Base-by-base conservation (phyloP, 495 filamentous ascomycete genomes). In the Wilcoxina mikolae region DNA sequence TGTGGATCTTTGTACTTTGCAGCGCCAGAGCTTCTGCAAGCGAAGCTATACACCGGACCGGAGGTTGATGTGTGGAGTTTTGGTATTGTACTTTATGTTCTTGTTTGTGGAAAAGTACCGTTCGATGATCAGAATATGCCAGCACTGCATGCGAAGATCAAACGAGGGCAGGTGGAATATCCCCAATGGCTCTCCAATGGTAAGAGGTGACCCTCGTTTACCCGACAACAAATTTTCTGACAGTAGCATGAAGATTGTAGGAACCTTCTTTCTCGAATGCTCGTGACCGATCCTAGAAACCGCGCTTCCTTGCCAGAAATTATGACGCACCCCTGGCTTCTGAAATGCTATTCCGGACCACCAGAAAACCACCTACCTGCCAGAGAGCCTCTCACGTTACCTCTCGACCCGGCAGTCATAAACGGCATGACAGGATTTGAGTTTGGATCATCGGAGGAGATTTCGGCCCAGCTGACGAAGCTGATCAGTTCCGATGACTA, bases 81-180 rank as follows among this genome's bases (percentile, higher is more conserved):
- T 71, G 91, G 91, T 3, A 94, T 99, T 64, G 91, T 99, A n/a
- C 73, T 99, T 20, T 99, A 96, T 60, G 91, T 99, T 48, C 70
- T 99, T 47, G 91, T 96, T 9, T 99, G 91, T 68, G 91, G 91
- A 7, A 99, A 95, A 68, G 91, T 99, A 3, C 91, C 91, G 2
- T 99, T 99, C 65, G 91, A 99, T 65, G 91, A 99, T 61, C 91
- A 99, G 69, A 95, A 88, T 71, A 98, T 98, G 91, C 91, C 89
- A 24, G 87, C 94, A 57, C 73, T 99, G 45, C 91, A 99, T 73
- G 89, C 88, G 25, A 96, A 99, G 74, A 99, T 99, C 68, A 99
- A 99, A 71, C 91, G 93, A 64, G 91, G 91, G 38, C 71, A 81
- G 18, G 93, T 99, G 20, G 91, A 99, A 66, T 99, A 95, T 68